Base-by-base conservation (phyloP, 805 yeast species). In the Yamadazyma phyllophila region DNA sequence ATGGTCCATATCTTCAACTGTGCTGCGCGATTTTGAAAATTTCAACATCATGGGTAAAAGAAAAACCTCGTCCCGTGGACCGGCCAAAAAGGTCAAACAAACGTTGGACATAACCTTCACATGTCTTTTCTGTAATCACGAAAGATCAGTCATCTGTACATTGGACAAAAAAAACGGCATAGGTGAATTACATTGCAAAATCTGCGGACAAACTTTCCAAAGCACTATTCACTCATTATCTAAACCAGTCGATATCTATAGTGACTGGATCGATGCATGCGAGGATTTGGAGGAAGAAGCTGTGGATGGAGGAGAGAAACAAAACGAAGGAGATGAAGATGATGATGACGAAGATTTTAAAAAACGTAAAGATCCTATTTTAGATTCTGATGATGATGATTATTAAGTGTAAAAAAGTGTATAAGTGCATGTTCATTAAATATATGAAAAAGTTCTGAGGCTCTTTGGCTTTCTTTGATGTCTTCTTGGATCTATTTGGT, bases 191-290 rank as follows among this genome's bases (percentile, higher is more conserved):
- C 82, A 80, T 51, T 92, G 99, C 65, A 94, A 94, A 61, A 85
- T 90, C 29, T 92, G 99, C 63, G 97, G 97, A 0, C 97, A 91
- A 64, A 78, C 81, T 32, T 92, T 94, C 72, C 97, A 91, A 63
- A 81, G 96, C 3, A 81, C 90, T 39, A 88, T 91, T 55, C 88
- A 88, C 63, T 80, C 88, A 3, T 71, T 85, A 42, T 81, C 89
- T 12, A 96, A 88, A 47, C 96, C 99, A 0, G 90, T 92, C 35
- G 99, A 92, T 67, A 86, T 92, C 12, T 92, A 92, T 62, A 85
- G 96, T 40, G 98, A 92, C 63, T 92, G 99, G 99, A 89, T 89
- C 43, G 99, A 92, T 71, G 98, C 98, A 1, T 87, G 92, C 67
- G 95, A 86, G 58, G 89, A 87, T 29, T 85, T 87, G 43, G 88